Percentiles rank a stretch among this genome's conserved stretches.
These are phyloP conservation scores for Bisporella sp. DNA, from an alignment of 2,329 filamentous ascomycete species.

Conservation along the genomic window DNA sequence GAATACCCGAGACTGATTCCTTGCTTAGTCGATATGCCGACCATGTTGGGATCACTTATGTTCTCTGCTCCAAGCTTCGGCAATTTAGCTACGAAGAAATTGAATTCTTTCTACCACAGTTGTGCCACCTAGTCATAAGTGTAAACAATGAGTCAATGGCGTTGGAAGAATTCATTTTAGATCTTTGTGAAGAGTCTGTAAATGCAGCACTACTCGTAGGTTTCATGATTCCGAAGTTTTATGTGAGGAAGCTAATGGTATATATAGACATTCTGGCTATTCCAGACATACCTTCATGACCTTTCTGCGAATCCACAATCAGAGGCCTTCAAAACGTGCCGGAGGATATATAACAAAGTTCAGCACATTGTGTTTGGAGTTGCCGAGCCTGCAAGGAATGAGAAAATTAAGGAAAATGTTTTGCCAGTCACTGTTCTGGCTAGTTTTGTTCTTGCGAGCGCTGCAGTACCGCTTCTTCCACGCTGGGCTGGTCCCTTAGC, in stretches of 20 bases:
- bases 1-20: too few relatives aligned
- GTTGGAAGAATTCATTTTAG: constrained; percentile 78
- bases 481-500: constrained; percentile 73
- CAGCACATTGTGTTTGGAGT: constrained; percentile 82
- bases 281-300: constrained; percentile 82
- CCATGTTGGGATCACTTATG: constrained; percentile 85
- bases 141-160: constrained; percentile 90
- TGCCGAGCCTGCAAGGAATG: constrained; percentile 58
- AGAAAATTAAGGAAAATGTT: constrained; percentile 76
- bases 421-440: constrained; percentile 74
- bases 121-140: constrained; percentile 83
- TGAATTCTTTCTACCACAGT: constrained; percentile 83
- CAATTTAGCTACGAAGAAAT: constrained; percentile 88
- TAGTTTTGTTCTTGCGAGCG: constrained; percentile 70
- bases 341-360: constrained; percentile 80
- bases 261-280: constrained; percentile 76
- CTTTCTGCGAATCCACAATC: constrained; percentile 68
- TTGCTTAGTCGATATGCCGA: constrained; percentile 69
- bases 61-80: constrained; percentile 80
- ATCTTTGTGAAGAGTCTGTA: constrained; percentile 81
- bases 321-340: constrained; percentile 73
- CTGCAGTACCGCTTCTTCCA: constrained; percentile 70
- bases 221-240: constrained; percentile 14
- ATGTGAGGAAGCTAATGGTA: constrained; percentile 10
- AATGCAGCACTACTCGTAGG: constrained; percentile 75